These are phyloP conservation scores for Lactarius tabidus DNA, from an alignment of 768 basidiomycete genomes.

Conservation along the genomic window DNA sequence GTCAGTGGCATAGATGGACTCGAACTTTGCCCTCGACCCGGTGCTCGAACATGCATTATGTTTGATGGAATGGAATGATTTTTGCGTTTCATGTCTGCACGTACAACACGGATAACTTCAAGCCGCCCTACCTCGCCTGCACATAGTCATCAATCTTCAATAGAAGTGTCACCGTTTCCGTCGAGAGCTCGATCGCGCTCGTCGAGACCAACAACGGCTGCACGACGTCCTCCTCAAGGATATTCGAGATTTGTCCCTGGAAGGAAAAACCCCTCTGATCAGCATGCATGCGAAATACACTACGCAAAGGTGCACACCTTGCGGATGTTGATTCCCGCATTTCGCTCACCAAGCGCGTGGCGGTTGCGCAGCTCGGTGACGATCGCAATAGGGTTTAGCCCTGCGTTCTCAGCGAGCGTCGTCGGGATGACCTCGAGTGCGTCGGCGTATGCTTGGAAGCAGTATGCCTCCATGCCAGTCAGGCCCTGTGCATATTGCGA, in stretches of 20 bases:
- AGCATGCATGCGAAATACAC: background rate
- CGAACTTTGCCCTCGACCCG: background rate
- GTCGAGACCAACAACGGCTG: constrained; percentile 95
- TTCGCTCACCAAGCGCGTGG: constrained; percentile 91
- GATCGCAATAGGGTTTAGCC: constrained; percentile 95
- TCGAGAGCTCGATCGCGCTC: constrained; percentile 90
- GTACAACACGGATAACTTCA: constrained; percentile 11
- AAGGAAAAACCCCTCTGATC: background rate
- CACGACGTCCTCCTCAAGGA: constrained; percentile 94
- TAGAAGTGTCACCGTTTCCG: constrained; percentile 95
- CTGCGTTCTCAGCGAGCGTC: constrained; percentile 97
- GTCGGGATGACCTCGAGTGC: constrained; percentile 97
- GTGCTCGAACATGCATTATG: background rate
- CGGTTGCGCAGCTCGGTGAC: constrained; percentile 97
- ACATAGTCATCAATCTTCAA: constrained; percentile 96
- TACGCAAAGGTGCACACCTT: constrained; percentile 52
- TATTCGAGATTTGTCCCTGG: constrained; percentile 94
- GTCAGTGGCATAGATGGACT: background rate
- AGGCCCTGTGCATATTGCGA: constrained; percentile 89
- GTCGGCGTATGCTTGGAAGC: constrained; percentile 98
- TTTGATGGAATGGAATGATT: constrained; percentile 8
- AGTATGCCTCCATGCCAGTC: constrained; percentile 98
- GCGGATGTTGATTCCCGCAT: constrained; percentile 96
- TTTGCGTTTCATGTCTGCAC: constrained; percentile 2
- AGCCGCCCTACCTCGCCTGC: constrained; percentile 54